Base-by-base conservation (phyloP, 208 protist genomes). In the Leptomonas pyrrhocoris region DNA sequence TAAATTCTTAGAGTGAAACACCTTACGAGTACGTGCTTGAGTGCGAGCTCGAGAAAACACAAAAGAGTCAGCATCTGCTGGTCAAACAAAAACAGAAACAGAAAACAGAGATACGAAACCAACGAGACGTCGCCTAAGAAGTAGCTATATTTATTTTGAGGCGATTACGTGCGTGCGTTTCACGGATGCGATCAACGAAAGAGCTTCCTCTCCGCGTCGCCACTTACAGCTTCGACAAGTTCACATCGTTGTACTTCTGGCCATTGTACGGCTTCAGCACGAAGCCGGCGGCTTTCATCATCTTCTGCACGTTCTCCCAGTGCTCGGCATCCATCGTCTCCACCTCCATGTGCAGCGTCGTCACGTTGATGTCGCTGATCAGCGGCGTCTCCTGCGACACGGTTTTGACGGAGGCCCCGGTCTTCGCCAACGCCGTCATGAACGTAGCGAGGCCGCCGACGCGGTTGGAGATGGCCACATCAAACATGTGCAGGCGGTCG, bases 351-450 rank as follows among this genome's bases (percentile, higher is more conserved):
- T 89, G 83, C 70, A 84, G 53, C 34, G 79, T 81, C 31, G 69
- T 76, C 63, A 80, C 74, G 51, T 76, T 68, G 51, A 85, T 69
- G 64, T 85, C 80, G 46, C 76, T 56, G 40, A 92, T 68, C 49
- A 86, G 90, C 66, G 90, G 87, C 19, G 82, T 85, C 80, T 97
- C 92, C 65, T 97, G 94, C 45, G 73, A 69, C 42, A 96, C 91
- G 28, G 88, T 80, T 68, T 88, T 93, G 15, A 97, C 78, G 21
- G 74, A 85, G 4, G 86, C 88, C 3, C 88, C 87, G 0, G 75
- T 76, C 40, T 83, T 76, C 7, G 76, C 66, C 34, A 97, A 63
- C 7, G 79, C 56, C 13, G 34, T 34, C 31, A 76, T 73, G 43
- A 96, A 85, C 11, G 68, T 48, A 0, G 88, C 73, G 50, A 97